Evolutionary conservation across 805 yeast genomes (phyloP), one percentile per base, ranked within the genome.

Genomic region (Saturnispora ahearnii): DNA sequence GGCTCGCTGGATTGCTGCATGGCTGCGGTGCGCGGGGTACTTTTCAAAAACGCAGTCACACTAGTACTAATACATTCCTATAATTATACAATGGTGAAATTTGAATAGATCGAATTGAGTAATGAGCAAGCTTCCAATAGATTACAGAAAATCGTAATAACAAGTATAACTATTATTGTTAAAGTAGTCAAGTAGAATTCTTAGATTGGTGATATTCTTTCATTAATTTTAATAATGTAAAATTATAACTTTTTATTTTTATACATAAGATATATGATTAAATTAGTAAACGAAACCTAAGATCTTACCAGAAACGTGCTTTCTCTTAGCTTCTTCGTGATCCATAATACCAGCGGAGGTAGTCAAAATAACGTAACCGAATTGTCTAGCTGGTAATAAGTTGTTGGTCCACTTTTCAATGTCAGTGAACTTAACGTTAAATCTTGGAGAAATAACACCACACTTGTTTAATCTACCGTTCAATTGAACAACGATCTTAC

Each of bases 281-380:
- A 42, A 41, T 48, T 86, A 90, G 84, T 90, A 90, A 62, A 91
- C 96, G 79, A 88, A 91, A 71, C 99, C 99, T 71, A 91, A 84
- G 76, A 91, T 86, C 82, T 91, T 91, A 76, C 99, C 99, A 63
- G 97, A 89, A 66, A 91, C 98, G 79, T 91, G 98, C 86, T 91
- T 93, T 84, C 97, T 87, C 83, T 96, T 88, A 66, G 99, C 99
- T 81, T 91, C 97, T 82, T 91, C 98, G 81, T 91, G 99, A 82
- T 93, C 98, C 96, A 91, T 89, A 67, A 91, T 91, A 79, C 99
- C 99, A 66, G 98, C 96, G 66, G 98, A 91, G 66, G 98, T 91
- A 76, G 98, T 91, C 71, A 91, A 84, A 76, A 91, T 86, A 70
- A 91, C 91, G 83, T 76, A 90, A 79, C 98, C 98, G 70, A 91